A percentile compares a stretch with the other conserved stretches of the same genome.
These are phyloP conservation scores for Monosporozyma siamensis DNA, from an alignment of 805 yeast genomes.

Conservation along the genomic window DNA sequence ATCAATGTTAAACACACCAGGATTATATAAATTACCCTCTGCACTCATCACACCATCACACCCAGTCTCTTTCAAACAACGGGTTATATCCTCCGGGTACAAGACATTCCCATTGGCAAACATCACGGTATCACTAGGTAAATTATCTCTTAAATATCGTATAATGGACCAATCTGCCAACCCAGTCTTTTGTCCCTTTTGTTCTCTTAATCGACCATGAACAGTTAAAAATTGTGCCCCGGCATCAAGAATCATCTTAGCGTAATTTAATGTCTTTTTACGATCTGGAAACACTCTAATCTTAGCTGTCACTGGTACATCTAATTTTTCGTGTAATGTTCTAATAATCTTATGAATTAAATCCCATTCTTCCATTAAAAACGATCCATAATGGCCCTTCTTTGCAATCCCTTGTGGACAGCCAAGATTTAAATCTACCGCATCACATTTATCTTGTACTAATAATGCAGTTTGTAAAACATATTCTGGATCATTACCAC, in stretches of 20 bases:
- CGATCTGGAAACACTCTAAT: slow-evolving; percentile 81
- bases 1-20: slow-evolving; percentile 58
- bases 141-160: slow-evolving; percentile 62
- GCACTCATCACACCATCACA: slow-evolving; percentile 97
- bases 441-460: slow-evolving; percentile 83
- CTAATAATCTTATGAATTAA: slow-evolving; percentile 62
- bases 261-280: slow-evolving; percentile 77
- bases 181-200: slow-evolving; percentile 96
- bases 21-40: slow-evolving; percentile 88
- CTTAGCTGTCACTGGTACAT: slow-evolving; percentile 90
- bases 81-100: slow-evolving; percentile 71
- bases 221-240: slow-evolving; percentile 95
- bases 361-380: slow-evolving; percentile 95
- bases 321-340: slow-evolving; percentile 62
- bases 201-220: slow-evolving; percentile 93
- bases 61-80: slow-evolving; percentile 52
- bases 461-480: slow-evolving; percentile 70
- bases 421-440: slow-evolving; percentile 90
- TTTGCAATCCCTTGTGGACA: slow-evolving; percentile 98
- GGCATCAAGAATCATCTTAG: slow-evolving; percentile 77
- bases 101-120: slow-evolving; percentile 93
- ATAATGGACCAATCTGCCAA: slow-evolving; percentile 87
- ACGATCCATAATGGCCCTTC: slow-evolving; percentile 92
- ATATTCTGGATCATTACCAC: slow-evolving; percentile 90
- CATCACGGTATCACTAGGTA: slow-evolving; percentile 73